Conservation (phyloP, 2,329 filamentous ascomycete species). For the Phaeoacremonium minimum region DNA sequence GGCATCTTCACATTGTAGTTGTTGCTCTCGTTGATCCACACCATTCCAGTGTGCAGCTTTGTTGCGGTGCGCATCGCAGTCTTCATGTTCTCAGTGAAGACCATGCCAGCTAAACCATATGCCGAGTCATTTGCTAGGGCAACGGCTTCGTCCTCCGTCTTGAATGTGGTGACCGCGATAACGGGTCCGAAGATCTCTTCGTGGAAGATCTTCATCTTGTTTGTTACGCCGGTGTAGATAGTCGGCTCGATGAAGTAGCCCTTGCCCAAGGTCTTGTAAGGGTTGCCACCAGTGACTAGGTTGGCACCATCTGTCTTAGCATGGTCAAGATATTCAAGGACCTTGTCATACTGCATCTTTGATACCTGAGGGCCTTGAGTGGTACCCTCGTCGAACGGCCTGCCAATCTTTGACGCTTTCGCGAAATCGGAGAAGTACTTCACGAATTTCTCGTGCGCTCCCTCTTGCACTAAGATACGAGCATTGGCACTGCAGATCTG, state of each 20-base stretch:
- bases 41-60: slow-evolving; percentile 58
- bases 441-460: slow-evolving; percentile 59
- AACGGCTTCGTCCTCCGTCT: slow-evolving; percentile 36
- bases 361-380: slow-evolving; percentile 75
- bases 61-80: slow-evolving; percentile 43
- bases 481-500: slow-evolving; percentile 64
- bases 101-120: slow-evolving; percentile 56
- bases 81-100: slow-evolving; percentile 58
- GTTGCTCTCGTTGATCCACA: slow-evolving; percentile 38
- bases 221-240: slow-evolving; percentile 27
- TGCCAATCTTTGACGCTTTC: slow-evolving; percentile 57
- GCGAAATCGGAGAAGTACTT: slow-evolving; percentile 56
- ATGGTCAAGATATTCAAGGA: slow-evolving; percentile 53
- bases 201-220: slow-evolving; percentile 26
- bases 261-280: slow-evolving; percentile 30
- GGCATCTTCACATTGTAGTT: slow-evolving; percentile 25
- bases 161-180: slow-evolving; percentile 34
- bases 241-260: slow-evolving; percentile 44
- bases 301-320: slow-evolving; percentile 41
- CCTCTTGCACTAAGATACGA: slow-evolving; percentile 59
- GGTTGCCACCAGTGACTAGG: background rate
- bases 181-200: slow-evolving; percentile 44
- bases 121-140: slow-evolving; percentile 45
- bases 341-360: slow-evolving; percentile 43
- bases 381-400: slow-evolving; percentile 65